Conservation (phyloP, 495 filamentous ascomycete genomes). For the Aspergillus incahuasiensis region DNA sequence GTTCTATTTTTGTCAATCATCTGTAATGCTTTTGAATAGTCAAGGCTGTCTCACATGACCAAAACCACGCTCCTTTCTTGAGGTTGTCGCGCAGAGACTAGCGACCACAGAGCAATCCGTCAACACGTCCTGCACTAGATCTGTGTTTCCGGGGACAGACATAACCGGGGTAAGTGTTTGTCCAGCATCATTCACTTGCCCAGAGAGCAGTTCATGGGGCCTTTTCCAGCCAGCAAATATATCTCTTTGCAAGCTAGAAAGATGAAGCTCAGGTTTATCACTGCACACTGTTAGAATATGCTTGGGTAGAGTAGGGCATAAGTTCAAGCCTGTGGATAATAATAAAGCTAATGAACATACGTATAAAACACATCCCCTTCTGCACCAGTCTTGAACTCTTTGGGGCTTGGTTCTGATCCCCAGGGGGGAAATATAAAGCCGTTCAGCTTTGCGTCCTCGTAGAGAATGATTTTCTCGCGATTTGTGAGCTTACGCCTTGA, state of each 20-base stretch:
- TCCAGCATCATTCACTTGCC: slow-evolving; percentile 8
- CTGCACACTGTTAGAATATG: slow-evolving; percentile 42
- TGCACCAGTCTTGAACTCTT: slow-evolving; percentile 45
- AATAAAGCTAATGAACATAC: slow-evolving; percentile 49
- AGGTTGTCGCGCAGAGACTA: slow-evolving; percentile 78
- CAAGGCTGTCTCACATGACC: slow-evolving; percentile 43
- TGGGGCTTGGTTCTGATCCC: slow-evolving; percentile 51
- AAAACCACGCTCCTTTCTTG: slow-evolving; percentile 58
- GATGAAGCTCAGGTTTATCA: slow-evolving; percentile 59
- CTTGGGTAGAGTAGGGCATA: neutral
- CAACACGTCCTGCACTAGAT: slow-evolving; percentile 89
- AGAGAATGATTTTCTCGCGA: slow-evolving; percentile 72
- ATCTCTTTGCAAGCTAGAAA: slow-evolving; percentile 66
- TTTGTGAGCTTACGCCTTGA: slow-evolving; percentile 62
- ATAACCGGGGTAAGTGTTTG: slow-evolving; percentile 42
- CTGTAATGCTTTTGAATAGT: neutral
- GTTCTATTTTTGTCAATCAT: slow-evolving; percentile 46
- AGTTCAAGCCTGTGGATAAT: neutral
- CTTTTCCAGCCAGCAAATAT: slow-evolving; percentile 81
- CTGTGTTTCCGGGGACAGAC: slow-evolving; percentile 50
- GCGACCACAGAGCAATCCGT: slow-evolving; percentile 97
- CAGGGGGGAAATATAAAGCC: slow-evolving; percentile 80
- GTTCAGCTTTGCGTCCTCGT: slow-evolving; percentile 73
- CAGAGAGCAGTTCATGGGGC: slow-evolving; percentile 51
- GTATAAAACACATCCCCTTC: slow-evolving; percentile 41